Evolutionary conservation across 1,284 basidiomycete species (phyloP), one percentile per base, ranked within the genome.

Genomic region (Ustilago shanxiensis): DNA sequence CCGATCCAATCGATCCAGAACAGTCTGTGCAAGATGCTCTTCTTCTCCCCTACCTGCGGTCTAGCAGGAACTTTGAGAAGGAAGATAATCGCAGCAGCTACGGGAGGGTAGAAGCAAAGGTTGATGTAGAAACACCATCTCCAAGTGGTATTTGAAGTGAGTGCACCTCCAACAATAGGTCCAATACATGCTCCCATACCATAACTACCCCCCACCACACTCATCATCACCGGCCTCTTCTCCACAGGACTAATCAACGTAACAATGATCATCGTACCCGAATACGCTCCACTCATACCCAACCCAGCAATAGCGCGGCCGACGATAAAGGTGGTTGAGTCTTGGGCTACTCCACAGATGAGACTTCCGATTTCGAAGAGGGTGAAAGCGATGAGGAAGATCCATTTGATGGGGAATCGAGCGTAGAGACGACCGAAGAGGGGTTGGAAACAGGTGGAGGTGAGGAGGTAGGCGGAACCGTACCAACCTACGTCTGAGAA

Each of bases 61-160:
- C 57, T 31, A 2, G 31, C 28, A 9, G 68, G 68, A 5, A 72
- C 56, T 10, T 41, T 39, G 24, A 84, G 63, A 65, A 79, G 77
- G 20, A 79, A 54, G 14, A 79, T 16, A 44, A 81, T 70, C 16
- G 73, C 58, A 16, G 65, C 41, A n/a, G 56, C 81, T 20, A 81
- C 79, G 14, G 80, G 14, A 18, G 74, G 60, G 41, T 65, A 60
- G 54, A 70, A 67, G 59, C 71, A 59, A 9, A 78, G 72, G 51
- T 81, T 77, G 54, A 79, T 59, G 41, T 49, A 81, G 55, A 83
- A 84, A 64, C 82, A 82, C 82, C 82, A 84, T 20, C 82, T 64
- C 82, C 82, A 83, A 2, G 66, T 77, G 4, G 79, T 82, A 52
- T 64, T 26, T 20, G 65, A 60, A 9, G 79, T 82, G 24, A 82